Evolutionary conservation across 2,329 filamentous ascomycete genomes (phyloP), one percentile per base, ranked within the genome.

Genomic region (Hymenoscyphus linearis): DNA sequence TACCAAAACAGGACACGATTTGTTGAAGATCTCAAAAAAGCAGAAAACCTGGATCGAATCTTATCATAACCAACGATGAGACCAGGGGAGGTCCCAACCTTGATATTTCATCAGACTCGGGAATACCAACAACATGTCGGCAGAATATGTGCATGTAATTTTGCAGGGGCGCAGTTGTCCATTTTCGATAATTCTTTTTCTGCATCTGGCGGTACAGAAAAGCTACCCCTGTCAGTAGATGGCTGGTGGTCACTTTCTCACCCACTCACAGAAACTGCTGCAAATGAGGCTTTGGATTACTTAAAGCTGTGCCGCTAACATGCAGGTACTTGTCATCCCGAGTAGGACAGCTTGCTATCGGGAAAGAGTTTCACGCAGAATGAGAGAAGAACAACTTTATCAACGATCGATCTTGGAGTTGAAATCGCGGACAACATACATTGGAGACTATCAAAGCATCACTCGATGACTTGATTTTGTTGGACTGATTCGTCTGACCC

Each of bases 111-210:
- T 56, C 14, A 18, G n/a, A 18, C 40, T 37, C 31, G 25, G 36
- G 34, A 26, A 7, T 4, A 14, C 54, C 37, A 52, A 31, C 56
- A 52, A 57, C 26, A 16, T 18, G 22, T 53, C 18, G 57, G 57
- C 6, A 52, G 44, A 44, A 55, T 54, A 44, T 44, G 27, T 44
- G 31, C 35, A 59, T 55, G 14, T 18, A 13, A 59, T 59, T n/a
- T 59, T 50, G 57, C 50, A 55, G 57, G 31, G 57, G 57, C 57
- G 57, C 57, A 59, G 57, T 59, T 55, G 57, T n/a, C 50, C 35
- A 52, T 31, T 40, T 59, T 59, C 50, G 57, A 55, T 54, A 58
- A 34, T 58, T 37, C 18, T 44, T 14, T 34, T 13, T 26, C 57
- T 54, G 13, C 31, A 44, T 59, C 36, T 27, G 57, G 57, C 44